phyloP scores from a whole-genome alignment of 169 alveolate genomes.

The Fabrea salina region DNA sequence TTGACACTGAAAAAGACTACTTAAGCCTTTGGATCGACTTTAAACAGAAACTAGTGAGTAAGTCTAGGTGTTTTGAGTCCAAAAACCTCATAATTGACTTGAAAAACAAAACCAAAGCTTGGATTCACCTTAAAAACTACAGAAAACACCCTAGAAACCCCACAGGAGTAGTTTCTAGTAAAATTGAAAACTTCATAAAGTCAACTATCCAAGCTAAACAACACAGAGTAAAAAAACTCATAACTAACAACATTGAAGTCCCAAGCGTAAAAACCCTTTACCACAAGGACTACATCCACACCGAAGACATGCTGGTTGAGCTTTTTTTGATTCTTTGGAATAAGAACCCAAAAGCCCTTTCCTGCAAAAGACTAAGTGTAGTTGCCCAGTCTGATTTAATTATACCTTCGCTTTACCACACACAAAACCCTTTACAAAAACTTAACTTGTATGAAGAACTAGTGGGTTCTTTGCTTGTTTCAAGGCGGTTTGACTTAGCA shows the following conservation, averaged over 20 bases:
- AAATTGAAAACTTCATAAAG: neutral
- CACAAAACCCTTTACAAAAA: neutral
- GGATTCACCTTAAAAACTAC: too few relatives aligned
- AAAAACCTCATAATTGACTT: too few relatives aligned
- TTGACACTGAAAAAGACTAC: neutral
- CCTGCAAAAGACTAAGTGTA: neutral
- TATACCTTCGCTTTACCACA: neutral
- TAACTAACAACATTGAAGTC: neutral
- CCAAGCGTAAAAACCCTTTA: neutral
- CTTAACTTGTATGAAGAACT: neutral
- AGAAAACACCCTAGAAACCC: too few relatives aligned
- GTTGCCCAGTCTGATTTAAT: neutral
- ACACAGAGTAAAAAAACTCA: neutral
- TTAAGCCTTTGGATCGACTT: neutral
- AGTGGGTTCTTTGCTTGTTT: neutral
- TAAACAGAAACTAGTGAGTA: neutral
- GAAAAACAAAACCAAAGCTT: too few relatives aligned
- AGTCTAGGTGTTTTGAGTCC: too few relatives aligned
- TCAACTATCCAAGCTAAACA: neutral
- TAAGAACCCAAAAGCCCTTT: neutral
- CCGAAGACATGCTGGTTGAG: constrained; percentile 10
- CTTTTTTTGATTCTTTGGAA: neutral
- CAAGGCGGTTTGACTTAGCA: neutral
- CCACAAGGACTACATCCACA: neutral
- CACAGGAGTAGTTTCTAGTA: neutral